Evolutionary conservation across 345 rosid species (phyloP).

Genomic region (Moricandia arvensis): DNA sequence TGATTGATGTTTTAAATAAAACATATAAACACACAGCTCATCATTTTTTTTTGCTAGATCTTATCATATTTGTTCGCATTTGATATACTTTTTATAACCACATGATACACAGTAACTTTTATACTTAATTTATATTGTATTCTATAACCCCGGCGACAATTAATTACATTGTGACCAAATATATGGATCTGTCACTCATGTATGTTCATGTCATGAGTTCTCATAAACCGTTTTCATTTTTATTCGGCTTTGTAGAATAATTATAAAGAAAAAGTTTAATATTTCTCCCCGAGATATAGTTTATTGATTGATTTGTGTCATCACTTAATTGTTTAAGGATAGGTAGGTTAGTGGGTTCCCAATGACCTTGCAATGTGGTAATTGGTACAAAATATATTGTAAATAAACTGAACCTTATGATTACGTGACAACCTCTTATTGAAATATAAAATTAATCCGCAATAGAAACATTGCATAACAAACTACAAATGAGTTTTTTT

Average conservation of each 20-base stretch:
- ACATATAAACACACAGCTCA: conserved; percentile 22
- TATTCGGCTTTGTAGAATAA: neutral
- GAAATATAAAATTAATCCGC: neutral
- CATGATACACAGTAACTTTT: neutral
- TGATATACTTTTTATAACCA: neutral
- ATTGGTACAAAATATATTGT: neutral
- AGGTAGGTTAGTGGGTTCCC: neutral
- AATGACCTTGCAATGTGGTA: neutral
- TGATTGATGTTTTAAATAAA: neutral
- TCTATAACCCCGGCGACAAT: neutral
- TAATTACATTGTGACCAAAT: neutral
- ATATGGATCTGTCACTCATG: neutral
- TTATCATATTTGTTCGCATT: conserved; percentile 6
- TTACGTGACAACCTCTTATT: neutral
- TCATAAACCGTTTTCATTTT: neutral
- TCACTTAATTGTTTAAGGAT: neutral
- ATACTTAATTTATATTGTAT: neutral
- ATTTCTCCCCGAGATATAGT: neutral
- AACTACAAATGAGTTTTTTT: no score
- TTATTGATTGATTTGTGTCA: neutral
- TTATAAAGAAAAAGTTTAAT: neutral
- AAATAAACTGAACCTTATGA: neutral
- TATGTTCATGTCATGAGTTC: neutral
- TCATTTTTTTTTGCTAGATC: neutral
- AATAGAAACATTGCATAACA: neutral